Base-by-base conservation (phyloP, 805 yeast species). In the Lachancea sp. region DNA sequence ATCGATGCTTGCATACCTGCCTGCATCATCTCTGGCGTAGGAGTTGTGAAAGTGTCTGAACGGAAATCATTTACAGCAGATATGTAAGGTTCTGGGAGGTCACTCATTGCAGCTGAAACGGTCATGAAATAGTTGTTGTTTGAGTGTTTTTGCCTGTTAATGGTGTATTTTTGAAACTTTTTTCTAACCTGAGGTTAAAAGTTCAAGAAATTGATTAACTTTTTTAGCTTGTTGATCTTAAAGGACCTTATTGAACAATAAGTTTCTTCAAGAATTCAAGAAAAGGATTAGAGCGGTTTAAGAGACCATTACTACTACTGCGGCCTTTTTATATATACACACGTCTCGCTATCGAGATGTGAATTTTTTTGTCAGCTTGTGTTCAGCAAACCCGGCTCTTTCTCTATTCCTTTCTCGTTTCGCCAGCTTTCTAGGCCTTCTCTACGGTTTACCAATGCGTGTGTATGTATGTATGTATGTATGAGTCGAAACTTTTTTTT, bases 1-100 rank as follows among this genome's bases (percentile, higher is more conserved):
- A 77, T 72, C 1, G 90, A 67, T 25, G 85, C 76, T 5, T 60
- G 53, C 22, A 70, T 41, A 38, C 77, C 79, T 38, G 88, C 79
- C 46, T 75, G 72, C 16, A 84, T 60, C 91, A 89, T 87, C 34
- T 77, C 70, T 29, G 70, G 68, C 0, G 95, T 79, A 18, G 97
- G 97, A 11, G 85, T 84, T 3, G 96, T 89, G 74, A 88, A 87
- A 1, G 97, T 90, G 63, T 90, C 98, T 56, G 91, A 75, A 62
- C 82, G 71, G 54, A 78, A 72, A 52, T 78, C 82, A 60, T 76
- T 77, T 20, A 60, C 49, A 11, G 73, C 66, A 30, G 59, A 36
- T 8, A 48, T 43, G 42, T 63, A 63, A 15, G 45, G 51, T 30
- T 58, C 43, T 27, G 47, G 47, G 8, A 39, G 36, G 19, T 38